These are phyloP conservation scores for Psilocybe tampanensis DNA, from an alignment of 768 basidiomycete species.

Conservation along the genomic window DNA sequence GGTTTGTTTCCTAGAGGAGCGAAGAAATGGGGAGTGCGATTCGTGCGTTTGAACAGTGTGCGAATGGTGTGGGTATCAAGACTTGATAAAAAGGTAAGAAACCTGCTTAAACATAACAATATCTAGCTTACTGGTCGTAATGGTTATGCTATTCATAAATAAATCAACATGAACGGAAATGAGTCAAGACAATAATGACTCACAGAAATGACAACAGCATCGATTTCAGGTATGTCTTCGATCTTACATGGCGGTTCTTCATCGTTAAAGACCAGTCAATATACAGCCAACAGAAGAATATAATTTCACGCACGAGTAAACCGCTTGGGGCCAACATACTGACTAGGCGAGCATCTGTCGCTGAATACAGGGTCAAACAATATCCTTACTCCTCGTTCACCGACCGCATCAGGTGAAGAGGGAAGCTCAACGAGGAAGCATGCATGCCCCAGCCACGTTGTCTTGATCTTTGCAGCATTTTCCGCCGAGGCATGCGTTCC, in stretches of 20 bases:
- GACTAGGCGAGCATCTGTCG: conserved; percentile 51
- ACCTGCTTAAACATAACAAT: too few species aligned
- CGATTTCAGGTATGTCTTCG: conserved; percentile 60
- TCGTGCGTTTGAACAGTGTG: conserved; percentile 33
- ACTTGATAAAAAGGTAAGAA: too few species aligned
- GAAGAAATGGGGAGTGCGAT: conserved; percentile 51
- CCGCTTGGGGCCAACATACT: conserved; percentile 47
- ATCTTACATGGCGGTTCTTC: conserved; percentile 52
- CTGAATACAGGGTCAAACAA: conserved; percentile 59
- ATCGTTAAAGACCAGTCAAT: not conserved
- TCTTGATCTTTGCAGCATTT: conserved; percentile 38
- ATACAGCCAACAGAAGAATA: not conserved
- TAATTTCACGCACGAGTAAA: conserved; percentile 42
- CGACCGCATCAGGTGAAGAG: conserved; percentile 22
- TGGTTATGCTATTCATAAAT: conserved; percentile 44
- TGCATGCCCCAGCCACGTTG: conserved; percentile 60
- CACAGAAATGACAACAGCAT: conserved; percentile 65
- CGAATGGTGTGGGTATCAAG: conserved; percentile 47
- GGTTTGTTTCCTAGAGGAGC: conserved; percentile 55
- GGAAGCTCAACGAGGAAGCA: conserved; percentile 57
- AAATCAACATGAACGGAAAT: not conserved
- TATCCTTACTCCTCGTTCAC: conserved; percentile 37
- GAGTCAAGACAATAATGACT: conserved; percentile 13
- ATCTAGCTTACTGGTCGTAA: conserved; percentile 56
- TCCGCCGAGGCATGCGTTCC: conserved; percentile 1